Conservation (phyloP, 768 basidiomycete species). For the Trametes coccinea region DNA sequence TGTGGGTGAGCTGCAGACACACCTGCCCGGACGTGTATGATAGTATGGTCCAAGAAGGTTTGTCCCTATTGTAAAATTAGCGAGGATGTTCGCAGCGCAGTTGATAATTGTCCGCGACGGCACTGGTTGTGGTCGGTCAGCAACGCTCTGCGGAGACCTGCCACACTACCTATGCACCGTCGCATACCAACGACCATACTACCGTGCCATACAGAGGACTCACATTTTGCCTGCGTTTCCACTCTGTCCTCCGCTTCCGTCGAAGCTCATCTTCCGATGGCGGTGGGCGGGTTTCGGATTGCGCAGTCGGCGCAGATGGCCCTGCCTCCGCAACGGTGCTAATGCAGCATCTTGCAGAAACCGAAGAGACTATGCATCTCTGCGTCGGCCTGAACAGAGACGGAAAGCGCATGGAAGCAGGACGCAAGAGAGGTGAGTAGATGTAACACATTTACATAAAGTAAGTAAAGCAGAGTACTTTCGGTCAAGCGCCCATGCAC, state of each 20-base stretch:
- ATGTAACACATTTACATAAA: too few relatives aligned
- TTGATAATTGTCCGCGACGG: too few relatives aligned
- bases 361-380: neutral
- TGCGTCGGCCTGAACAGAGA: neutral
- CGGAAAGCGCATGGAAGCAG: neutral
- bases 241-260: constrained; percentile 63
- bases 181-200: too few relatives aligned
- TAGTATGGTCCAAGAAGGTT: constrained; percentile 78
- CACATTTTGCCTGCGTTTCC: constrained; percentile 74
- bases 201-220: constrained; percentile 25
- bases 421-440: neutral
- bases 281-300: neutral
- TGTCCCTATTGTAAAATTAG: constrained; percentile 52
- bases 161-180: too few relatives aligned
- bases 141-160: neutral
- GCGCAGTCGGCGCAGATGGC: neutral
- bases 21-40: constrained; percentile 81
- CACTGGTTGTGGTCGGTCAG: neutral
- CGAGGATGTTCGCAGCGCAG: neutral
- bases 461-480: neutral
- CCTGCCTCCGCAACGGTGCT: constrained; percentile 8
- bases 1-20: constrained; percentile 22
- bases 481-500: constrained; percentile 9
- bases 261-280: constrained; percentile 25
- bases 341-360: neutral